Evolutionary conservation across 2,329 filamentous ascomycete species (phyloP).

Genomic region (Ophiostoma himal-ulmi): DNA sequence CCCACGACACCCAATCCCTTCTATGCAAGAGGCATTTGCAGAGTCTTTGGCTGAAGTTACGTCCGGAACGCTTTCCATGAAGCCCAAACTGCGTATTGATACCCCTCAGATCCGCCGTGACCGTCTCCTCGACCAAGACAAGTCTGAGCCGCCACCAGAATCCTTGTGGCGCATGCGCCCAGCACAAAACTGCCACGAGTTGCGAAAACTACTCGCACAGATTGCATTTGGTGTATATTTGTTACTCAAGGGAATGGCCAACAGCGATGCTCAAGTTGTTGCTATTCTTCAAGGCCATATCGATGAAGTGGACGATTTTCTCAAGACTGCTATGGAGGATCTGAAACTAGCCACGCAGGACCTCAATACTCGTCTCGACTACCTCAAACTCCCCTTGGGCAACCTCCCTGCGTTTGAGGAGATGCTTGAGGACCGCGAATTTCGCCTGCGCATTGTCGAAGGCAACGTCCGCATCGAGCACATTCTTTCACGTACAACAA

Average conservation of each 20-base stretch:
- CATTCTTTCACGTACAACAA: constrained; percentile 73
- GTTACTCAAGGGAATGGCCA: constrained; percentile 76
- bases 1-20: constrained; percentile 61
- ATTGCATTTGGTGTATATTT: constrained; percentile 92
- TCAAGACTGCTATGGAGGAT: constrained; percentile 81
- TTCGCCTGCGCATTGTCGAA: constrained; percentile 73
- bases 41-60: constrained; percentile 73
- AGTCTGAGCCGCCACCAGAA: constrained; percentile 65
- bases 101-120: constrained; percentile 59
- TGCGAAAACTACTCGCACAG: constrained; percentile 85
- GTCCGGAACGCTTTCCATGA: constrained; percentile 39
- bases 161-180: constrained; percentile 70
- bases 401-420: constrained; percentile 78
- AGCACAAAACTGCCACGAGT: constrained; percentile 73
- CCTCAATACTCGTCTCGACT: constrained; percentile 71
- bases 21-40: constrained; percentile 75
- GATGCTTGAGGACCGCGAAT: constrained; percentile 79
- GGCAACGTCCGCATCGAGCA: constrained; percentile 90
- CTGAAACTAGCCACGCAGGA: constrained; percentile 72
- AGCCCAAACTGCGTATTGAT: constrained; percentile 49
- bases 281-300: constrained; percentile 87
- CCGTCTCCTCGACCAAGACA: constrained; percentile 60
- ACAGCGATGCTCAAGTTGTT: constrained; percentile 81
- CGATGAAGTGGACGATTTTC: constrained; percentile 85
- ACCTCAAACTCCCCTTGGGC: constrained; percentile 74